Conservation (phyloP, 495 filamentous ascomycete species). For the Penicillium alfredii region DNA sequence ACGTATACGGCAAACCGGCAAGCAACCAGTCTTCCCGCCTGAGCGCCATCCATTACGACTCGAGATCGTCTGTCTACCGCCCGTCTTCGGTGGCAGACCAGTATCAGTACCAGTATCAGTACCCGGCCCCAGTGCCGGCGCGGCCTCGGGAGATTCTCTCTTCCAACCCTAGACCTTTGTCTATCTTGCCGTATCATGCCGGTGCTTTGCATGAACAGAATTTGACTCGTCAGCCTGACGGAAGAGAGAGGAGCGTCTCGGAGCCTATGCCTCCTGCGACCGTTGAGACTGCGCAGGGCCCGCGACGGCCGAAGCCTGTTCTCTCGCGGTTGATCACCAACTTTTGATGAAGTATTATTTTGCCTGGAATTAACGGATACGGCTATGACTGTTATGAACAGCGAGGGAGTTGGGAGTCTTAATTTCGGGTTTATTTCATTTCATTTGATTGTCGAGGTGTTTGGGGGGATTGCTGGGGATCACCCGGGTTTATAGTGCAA, state of each 20-base stretch:
- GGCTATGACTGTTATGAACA: constrained; percentile 3
- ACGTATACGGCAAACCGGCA: constrained; percentile 1
- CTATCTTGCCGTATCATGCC: constrained; percentile 9
- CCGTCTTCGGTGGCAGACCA: constrained; percentile 3
- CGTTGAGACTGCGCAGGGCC: constrained; percentile 4
- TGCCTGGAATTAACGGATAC: constrained; percentile 1
- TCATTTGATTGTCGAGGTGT: no score
- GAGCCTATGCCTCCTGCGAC: constrained; percentile 16
- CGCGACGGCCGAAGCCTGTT: constrained; percentile 32
- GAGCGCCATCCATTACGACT: constrained; percentile 20
- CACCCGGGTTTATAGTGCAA: no score
- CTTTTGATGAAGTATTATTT: constrained; percentile 19
- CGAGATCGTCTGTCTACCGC: constrained; percentile 14
- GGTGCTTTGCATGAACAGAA: constrained; percentile 3
- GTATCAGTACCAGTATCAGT: background rate
- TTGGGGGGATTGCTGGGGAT: no score
- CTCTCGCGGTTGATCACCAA: constrained; percentile 39
- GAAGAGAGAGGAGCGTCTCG: constrained; percentile 19
- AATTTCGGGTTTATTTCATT: no score
- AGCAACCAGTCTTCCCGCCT: constrained; percentile 18
- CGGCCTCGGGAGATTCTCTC: no score
- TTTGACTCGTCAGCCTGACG: constrained; percentile 5
- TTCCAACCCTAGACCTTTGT: constrained; percentile 1
- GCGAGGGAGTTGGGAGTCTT: background rate
- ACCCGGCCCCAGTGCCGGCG: background rate